Base-by-base conservation (phyloP, 2,329 filamentous ascomycete genomes). In the Elsinoe australis region DNA sequence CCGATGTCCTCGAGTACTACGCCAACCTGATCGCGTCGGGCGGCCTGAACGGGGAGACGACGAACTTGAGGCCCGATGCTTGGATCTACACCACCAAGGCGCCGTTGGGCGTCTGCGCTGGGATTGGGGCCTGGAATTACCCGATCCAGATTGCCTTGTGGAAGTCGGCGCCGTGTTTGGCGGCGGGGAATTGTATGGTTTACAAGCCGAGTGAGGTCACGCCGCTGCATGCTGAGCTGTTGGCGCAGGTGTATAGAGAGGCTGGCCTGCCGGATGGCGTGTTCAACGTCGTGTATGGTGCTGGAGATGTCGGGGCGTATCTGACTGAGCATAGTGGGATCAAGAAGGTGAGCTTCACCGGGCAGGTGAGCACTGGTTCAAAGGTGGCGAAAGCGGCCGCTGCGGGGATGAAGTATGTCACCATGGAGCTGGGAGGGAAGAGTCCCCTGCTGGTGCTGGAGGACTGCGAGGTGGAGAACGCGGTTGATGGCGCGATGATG, bases 51-150 rank as follows among this genome's bases (percentile, higher is more conserved):
- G 87, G 87, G 51, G 85, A 90, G 65, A 83, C 85, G 15, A 81
- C 82, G 39, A 79, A 81, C 49, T 71, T 94, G 33, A 75, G 87
- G 31, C 73, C 80, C 44, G 82, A 87, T 55, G 86, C 87, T 3
- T 88, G 83, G 77, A 79, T 92, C 29, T 87, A 89, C 65, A 89
- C 85, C 8, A 82, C 79, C 59, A 90, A 92, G 63, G 83, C 86
- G 56, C 76, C 87, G 4, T 70, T 94, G 14, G 87, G 87, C 19
- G 86, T 92, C 10, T 94, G 87, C 63, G 87, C 78, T 10, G 87
- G 85, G 50, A 94, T 94, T 55, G 87, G 87, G 49, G 87, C 87
- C 10, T 94, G 87, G 87, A 94, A 94, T 67, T 94, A 94, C 62
- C 87, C 87, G 9, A 85, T 94, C 54, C 87, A 94, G 64, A 94